These are phyloP conservation scores for Aspergillus intermedius DNA, from an alignment of 2,329 filamentous ascomycete genomes.

Conservation along the genomic window DNA sequence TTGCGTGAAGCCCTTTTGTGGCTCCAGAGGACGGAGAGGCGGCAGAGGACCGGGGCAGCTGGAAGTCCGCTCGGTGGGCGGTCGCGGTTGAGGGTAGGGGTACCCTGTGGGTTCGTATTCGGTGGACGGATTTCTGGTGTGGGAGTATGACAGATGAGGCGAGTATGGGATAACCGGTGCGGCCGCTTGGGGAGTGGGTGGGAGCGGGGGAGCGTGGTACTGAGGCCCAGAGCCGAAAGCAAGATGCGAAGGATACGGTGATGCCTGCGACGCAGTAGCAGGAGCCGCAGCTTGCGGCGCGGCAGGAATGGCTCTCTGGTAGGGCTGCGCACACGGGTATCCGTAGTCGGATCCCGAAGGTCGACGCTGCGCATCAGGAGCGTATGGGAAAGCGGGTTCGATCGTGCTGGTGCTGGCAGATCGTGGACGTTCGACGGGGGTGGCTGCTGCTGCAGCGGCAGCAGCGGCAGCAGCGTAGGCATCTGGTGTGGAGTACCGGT, in stretches of 20 bases:
- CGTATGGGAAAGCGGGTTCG: conserved; percentile 40
- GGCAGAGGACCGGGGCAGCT: conserved; percentile 23
- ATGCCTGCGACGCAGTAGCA: conserved; percentile 8
- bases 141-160: conserved; percentile 29
- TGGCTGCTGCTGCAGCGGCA: conserved; percentile 14
- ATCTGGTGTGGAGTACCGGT: conserved; percentile 46
- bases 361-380: conserved; percentile 39
- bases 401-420: conserved; percentile 57
- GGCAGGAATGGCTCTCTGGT: conserved; percentile 32
- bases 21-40: conserved; percentile 24
- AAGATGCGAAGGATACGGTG: conserved; percentile 34
- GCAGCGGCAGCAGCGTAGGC: conserved; percentile 28
- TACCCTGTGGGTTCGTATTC: conserved; percentile 28
- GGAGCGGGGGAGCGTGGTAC: conserved; percentile 38
- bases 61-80: conserved; percentile 12
- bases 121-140: conserved; percentile 27
- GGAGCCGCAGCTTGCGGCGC: conserved; percentile 32
- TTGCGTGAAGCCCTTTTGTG: conserved; percentile 15
- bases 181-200: conserved; percentile 38
- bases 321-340: conserved; percentile 26
- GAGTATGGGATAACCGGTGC: conserved; percentile 28
- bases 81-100: conserved; percentile 13
- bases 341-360: conserved; percentile 45
- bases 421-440: conserved; percentile 48
- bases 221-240: conserved; percentile 36